These are phyloP conservation scores for Ascomycota sp. DNA, from an alignment of 2,329 filamentous ascomycete genomes.

Conservation along the genomic window DNA sequence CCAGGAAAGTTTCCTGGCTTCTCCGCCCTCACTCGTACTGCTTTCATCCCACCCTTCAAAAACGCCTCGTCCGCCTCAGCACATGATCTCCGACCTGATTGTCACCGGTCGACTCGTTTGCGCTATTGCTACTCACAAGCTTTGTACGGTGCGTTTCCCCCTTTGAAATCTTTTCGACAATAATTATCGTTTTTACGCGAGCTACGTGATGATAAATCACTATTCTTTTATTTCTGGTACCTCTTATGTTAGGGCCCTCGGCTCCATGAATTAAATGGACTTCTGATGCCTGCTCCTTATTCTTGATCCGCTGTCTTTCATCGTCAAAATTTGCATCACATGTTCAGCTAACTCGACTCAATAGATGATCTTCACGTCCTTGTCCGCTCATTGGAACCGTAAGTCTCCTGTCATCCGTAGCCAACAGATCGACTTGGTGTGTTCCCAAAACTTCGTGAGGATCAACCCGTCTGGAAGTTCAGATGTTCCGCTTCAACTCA, in stretches of 20 bases:
- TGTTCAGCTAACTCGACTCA: neutral
- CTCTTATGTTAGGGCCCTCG: slow-evolving; percentile 72
- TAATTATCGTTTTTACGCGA: neutral
- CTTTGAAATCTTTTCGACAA: neutral
- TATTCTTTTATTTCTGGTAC: slow-evolving; percentile 68
- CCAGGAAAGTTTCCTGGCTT: too few species aligned
- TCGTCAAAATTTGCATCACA: neutral
- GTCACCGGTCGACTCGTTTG: too few species aligned
- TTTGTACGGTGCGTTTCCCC: neutral
- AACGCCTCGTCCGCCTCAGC: too few species aligned
- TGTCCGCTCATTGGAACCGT: neutral
- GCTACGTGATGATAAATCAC: slow-evolving; percentile 47
- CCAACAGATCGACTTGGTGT: neutral
- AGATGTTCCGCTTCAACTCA: too few species aligned
- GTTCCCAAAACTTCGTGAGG: too few species aligned
- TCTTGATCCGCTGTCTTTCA: neutral
- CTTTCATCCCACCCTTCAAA: too few species aligned
- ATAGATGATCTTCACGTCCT: neutral
- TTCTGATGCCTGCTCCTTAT: slow-evolving; percentile 36
- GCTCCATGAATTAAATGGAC: slow-evolving; percentile 66
- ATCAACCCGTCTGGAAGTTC: too few species aligned
- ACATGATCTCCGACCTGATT: too few species aligned
- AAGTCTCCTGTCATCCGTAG: neutral
- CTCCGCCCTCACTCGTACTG: too few species aligned
- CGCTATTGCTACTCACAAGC: too few species aligned